phyloP scores from a whole-genome alignment of 2,329 filamentous ascomycete genomes.

The Neofusicoccum cordaticola region DNA sequence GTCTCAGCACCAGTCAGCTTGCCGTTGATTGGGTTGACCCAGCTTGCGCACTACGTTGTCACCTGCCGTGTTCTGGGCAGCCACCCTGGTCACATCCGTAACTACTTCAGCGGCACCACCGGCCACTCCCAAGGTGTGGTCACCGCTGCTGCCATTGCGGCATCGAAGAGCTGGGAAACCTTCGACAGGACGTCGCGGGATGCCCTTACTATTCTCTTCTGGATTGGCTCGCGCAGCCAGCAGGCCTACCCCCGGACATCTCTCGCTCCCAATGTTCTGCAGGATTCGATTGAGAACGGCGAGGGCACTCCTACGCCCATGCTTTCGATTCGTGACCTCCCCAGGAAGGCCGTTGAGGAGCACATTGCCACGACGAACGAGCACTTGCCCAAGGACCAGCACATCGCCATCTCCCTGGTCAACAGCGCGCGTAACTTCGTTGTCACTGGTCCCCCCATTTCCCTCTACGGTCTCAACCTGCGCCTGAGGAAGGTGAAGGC shows the following conservation, averaged over 20 bases:
- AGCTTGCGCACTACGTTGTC: conserved; percentile 92
- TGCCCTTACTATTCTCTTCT: conserved; percentile 91
- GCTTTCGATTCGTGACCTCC: conserved; percentile 93
- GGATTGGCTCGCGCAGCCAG: conserved; percentile 95
- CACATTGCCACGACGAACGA: conserved; percentile 97
- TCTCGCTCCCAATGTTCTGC: conserved; percentile 82
- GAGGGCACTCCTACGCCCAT: conserved; percentile 96
- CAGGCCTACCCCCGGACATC: conserved; percentile 96
- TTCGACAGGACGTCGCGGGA: conserved; percentile 77
- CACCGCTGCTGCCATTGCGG: conserved; percentile 85
- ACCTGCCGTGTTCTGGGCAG: conserved; percentile 89
- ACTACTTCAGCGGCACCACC: conserved; percentile 81
- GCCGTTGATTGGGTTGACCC: conserved; percentile 91
- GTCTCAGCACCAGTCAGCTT: conserved; percentile 94
- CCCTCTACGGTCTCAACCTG: conserved; percentile 91
- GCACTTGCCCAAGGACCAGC: conserved; percentile 86
- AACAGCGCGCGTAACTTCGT: conserved; percentile 98
- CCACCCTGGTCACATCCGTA: conserved; percentile 82
- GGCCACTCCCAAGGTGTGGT: conserved; percentile 97
- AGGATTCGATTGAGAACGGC: conserved; percentile 89
- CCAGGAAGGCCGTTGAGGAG: conserved; percentile 83
- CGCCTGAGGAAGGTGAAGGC: conserved; percentile 96
- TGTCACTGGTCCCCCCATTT: conserved; percentile 92
- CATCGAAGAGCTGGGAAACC: conserved; percentile 88
- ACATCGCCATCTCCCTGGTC: conserved; percentile 91